Percentiles rank a stretch among this genome's conserved stretches.
Conservation (phyloP, 2,329 filamentous ascomycete species). For the Xylariaceae sp. region DNA sequence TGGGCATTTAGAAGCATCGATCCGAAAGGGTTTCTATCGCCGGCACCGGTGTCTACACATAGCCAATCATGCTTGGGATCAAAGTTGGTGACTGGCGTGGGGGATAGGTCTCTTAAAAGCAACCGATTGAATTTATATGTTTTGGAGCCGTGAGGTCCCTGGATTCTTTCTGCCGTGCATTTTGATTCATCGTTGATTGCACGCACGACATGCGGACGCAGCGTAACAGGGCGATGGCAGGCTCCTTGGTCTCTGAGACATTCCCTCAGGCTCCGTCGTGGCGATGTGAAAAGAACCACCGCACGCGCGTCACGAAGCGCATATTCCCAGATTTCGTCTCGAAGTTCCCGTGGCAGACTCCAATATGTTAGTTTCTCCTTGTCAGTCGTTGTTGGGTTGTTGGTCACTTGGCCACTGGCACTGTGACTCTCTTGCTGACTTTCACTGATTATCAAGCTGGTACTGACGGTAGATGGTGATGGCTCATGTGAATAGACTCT, state of each 20-base stretch:
- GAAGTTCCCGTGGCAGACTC: neutral
- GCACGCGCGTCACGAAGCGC: neutral
- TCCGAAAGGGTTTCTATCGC: neutral
- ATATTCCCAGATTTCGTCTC: neutral
- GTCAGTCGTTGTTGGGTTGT: neutral
- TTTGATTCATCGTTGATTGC: neutral
- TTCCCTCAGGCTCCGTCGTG: neutral
- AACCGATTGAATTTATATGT: neutral
- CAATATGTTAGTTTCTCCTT: neutral
- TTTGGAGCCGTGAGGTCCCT: neutral
- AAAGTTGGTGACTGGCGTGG: neutral
- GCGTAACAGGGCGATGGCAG: neutral
- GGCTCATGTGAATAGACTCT: neutral
- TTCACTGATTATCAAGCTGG: too few relatives aligned
- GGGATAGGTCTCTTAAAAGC: neutral
- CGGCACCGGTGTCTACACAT: neutral
- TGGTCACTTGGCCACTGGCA: neutral
- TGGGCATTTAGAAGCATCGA: neutral
- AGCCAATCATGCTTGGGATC: neutral
- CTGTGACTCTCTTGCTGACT: neutral
- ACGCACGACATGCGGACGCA: neutral
- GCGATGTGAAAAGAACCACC: neutral
- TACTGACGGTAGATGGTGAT: neutral
- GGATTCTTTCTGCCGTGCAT: neutral
- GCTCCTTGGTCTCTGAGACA: neutral